These are phyloP conservation scores for Paramecium tetraurelia DNA, from an alignment of 73 alveolate species.

Conservation along the genomic window DNA sequence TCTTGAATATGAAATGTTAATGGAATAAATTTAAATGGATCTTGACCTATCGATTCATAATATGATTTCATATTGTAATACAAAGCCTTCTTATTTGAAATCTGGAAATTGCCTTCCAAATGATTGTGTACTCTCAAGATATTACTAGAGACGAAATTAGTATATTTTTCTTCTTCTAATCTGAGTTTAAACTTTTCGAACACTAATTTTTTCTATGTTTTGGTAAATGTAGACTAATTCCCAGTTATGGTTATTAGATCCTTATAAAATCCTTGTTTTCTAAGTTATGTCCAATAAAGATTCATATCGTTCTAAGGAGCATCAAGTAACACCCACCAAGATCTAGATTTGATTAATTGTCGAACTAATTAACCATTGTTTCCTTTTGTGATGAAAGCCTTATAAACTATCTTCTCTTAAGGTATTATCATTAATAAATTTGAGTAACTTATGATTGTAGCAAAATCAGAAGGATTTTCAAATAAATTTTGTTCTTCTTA, in stretches of 20 bases:
- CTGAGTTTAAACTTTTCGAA: not conserved
- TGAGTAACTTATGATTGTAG: not conserved
- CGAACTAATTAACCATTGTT: slow-evolving; percentile 52
- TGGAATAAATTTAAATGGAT: slow-evolving; percentile 77
- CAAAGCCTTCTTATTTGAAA: slow-evolving; percentile 80
- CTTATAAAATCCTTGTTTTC: not conserved
- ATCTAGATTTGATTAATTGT: slow-evolving; percentile 31
- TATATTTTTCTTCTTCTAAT: not conserved
- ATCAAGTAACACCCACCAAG: slow-evolving; percentile 33
- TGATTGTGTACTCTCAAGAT: slow-evolving; percentile 66
- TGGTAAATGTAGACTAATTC: not conserved
- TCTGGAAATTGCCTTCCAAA: slow-evolving; percentile 71
- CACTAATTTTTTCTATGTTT: not conserved
- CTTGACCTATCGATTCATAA: slow-evolving; percentile 65
- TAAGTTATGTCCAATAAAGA: slow-evolving; percentile 14
- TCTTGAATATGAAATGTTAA: slow-evolving; percentile 78
- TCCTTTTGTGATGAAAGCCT: slow-evolving; percentile 55
- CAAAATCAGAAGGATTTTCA: not conserved
- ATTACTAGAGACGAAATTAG: not conserved
- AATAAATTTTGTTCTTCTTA: not conserved
- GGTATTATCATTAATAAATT: not conserved
- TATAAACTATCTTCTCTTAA: not conserved
- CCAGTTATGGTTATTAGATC: not conserved
- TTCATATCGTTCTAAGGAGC: not conserved
- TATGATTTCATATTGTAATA: slow-evolving; percentile 82